Conservation (phyloP, 495 filamentous ascomycete species). For the Glarea lozoyensis region DNA sequence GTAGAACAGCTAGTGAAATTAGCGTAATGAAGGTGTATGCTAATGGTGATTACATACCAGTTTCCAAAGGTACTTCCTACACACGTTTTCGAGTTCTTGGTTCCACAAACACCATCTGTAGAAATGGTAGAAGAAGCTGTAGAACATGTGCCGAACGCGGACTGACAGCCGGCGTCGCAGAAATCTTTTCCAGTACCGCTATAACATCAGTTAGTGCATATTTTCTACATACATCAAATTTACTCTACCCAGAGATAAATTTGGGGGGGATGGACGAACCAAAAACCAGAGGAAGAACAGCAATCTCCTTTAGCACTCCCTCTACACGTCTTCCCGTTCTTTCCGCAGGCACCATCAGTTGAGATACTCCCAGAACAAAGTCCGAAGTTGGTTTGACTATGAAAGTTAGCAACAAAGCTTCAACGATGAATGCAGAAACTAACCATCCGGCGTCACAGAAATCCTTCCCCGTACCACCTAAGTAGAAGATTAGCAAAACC, state of each 20-base stretch:
- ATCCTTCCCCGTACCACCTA: too few species aligned
- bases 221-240: too few species aligned
- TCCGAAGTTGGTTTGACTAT: background rate
- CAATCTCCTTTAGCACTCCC: background rate
- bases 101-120: background rate
- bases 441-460: too few species aligned
- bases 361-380: background rate
- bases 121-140: background rate
- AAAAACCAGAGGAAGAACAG: background rate
- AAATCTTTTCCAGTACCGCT: background rate
- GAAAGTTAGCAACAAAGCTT: too few species aligned
- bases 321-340: background rate
- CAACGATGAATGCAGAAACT: too few species aligned
- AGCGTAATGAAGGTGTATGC: too few species aligned
- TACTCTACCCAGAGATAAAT: too few species aligned
- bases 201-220: too few species aligned
- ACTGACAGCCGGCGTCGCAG: background rate
- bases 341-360: background rate
- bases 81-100: background rate
- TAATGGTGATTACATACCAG: too few species aligned
- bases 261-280: too few species aligned
- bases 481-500: too few species aligned
- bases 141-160: background rate
- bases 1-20: too few species aligned
- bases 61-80: background rate